Conservation (phyloP, 306 rosid genomes). For the Casuarina equisetifolia region DNA sequence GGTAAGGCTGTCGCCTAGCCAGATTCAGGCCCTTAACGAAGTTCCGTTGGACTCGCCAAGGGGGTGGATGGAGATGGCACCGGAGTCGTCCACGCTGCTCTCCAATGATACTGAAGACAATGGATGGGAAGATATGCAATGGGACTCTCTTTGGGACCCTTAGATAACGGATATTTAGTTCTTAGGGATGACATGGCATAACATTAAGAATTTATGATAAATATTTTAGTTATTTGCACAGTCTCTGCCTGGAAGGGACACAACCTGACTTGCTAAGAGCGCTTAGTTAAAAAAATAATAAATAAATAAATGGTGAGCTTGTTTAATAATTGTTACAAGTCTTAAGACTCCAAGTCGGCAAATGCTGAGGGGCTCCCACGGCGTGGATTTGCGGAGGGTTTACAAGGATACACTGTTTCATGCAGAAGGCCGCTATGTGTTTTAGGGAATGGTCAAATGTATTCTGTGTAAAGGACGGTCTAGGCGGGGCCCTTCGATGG, state of each 20-base stretch:
- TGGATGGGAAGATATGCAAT: constrained; percentile 37
- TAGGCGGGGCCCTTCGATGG: too few relatives aligned
- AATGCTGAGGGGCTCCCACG: too few relatives aligned
- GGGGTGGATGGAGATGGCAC: constrained; percentile 48
- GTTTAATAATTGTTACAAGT: not conserved
- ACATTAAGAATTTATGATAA: not conserved
- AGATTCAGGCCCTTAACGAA: constrained; percentile 59
- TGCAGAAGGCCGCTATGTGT: too few relatives aligned
- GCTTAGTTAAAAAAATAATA: not conserved
- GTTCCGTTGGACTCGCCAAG: constrained; percentile 50
- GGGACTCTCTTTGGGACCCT: constrained; percentile 48
- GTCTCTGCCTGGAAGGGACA: not conserved
- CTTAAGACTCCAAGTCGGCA: too few relatives aligned
- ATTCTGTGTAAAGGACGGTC: too few relatives aligned
- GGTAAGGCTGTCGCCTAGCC: constrained; percentile 47
- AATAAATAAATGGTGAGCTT: not conserved
- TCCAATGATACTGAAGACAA: constrained; percentile 36
- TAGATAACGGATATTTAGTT: constrained; percentile 24
- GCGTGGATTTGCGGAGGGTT: too few relatives aligned
- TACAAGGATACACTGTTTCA: too few relatives aligned
- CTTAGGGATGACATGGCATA: not conserved
- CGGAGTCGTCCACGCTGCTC: constrained; percentile 35
- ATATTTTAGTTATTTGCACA: not conserved
- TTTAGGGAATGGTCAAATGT: too few relatives aligned
- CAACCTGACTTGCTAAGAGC: not conserved